A percentile compares a stretch with the other conserved stretches of the same genome.
Conservation (phyloP, 805 yeast species). For the Cyberlindnera galapagoensis region DNA sequence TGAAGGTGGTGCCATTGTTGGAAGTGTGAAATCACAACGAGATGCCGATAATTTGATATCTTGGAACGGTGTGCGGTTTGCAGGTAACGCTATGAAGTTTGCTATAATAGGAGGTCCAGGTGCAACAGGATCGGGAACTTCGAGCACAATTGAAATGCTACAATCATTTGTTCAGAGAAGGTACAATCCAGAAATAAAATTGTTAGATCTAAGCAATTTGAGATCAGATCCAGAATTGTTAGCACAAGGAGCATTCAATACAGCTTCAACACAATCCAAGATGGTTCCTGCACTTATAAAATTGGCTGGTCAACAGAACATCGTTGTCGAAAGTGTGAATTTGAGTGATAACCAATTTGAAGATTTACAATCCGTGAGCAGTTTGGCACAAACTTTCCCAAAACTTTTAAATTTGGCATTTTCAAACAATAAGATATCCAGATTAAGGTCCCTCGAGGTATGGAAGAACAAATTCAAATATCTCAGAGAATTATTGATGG, state of each 20-base stretch:
- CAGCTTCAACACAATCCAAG: conserved; percentile 60
- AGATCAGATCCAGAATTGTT: conserved; percentile 55
- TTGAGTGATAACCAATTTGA: conserved; percentile 57
- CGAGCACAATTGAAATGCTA: conserved; percentile 54
- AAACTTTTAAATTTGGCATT: conserved; percentile 70
- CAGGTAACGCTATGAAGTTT: conserved; percentile 61
- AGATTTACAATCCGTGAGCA: conserved; percentile 53
- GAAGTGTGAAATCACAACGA: conserved; percentile 43
- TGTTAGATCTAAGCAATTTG: conserved; percentile 66
- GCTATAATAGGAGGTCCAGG: too few relatives aligned
- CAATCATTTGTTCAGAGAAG: conserved; percentile 56
- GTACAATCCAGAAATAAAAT: conserved; percentile 54
- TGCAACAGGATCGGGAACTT: conserved; percentile 23
- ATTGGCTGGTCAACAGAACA: conserved; percentile 52
- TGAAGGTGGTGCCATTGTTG: conserved; percentile 53
- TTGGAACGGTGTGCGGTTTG: conserved; percentile 76
- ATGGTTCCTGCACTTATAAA: conserved; percentile 88
- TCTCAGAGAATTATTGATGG: conserved; percentile 70
- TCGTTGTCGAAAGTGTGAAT: conserved; percentile 60
- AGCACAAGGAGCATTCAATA: conserved; percentile 57
- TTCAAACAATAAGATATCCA: conserved; percentile 63
- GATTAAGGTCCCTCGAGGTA: conserved; percentile 53
- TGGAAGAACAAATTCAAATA: conserved; percentile 72
- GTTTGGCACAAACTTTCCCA: conserved; percentile 73
- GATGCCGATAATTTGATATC: conserved; percentile 55